These are phyloP conservation scores for Pleurotus pulmonarius DNA, from an alignment of 768 basidiomycete species.

Conservation along the genomic window DNA sequence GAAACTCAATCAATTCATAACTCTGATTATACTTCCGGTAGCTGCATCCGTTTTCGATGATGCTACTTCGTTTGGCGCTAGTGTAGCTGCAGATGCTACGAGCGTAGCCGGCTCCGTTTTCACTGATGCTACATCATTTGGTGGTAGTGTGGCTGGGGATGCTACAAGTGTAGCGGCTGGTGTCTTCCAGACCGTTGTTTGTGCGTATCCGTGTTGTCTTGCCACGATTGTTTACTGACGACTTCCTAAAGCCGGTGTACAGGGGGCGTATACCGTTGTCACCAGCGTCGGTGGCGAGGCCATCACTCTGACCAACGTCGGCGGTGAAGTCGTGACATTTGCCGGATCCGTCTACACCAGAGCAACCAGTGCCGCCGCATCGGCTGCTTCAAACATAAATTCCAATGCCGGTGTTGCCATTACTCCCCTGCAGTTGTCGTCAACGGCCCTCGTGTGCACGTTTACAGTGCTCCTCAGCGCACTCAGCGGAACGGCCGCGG, in stretches of 20 bases:
- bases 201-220: conserved; percentile 18
- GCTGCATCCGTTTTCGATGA: conserved; percentile 19
- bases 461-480: conserved; percentile 35
- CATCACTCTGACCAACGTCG: conserved; percentile 31
- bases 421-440: conserved; percentile 19
- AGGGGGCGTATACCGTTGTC: conserved; percentile 47
- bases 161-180: conserved; percentile 26
- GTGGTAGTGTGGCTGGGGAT: conserved; percentile 22
- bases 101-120: conserved; percentile 16
- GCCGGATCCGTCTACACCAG: conserved; percentile 47
- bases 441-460: conserved; percentile 28
- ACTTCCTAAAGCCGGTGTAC: conserved; percentile 46
- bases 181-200: conserved; percentile 38
- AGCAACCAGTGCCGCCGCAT: conserved; percentile 35
- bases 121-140: conserved; percentile 22
- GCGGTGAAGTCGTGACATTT: conserved; percentile 58
- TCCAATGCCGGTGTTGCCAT: conserved; percentile 21
- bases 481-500: conserved; percentile 35
- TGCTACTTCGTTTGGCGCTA: conserved; percentile 22
- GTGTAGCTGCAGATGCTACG: conserved; percentile 6
- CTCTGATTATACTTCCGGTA: not conserved
- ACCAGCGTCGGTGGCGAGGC: conserved; percentile 50
- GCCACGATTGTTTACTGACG: conserved; percentile 16
- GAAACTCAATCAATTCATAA: not conserved
- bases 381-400: conserved; percentile 20